phyloP scores from a whole-genome alignment of 257 asterid species.

The Thymus mandschuricus region DNA sequence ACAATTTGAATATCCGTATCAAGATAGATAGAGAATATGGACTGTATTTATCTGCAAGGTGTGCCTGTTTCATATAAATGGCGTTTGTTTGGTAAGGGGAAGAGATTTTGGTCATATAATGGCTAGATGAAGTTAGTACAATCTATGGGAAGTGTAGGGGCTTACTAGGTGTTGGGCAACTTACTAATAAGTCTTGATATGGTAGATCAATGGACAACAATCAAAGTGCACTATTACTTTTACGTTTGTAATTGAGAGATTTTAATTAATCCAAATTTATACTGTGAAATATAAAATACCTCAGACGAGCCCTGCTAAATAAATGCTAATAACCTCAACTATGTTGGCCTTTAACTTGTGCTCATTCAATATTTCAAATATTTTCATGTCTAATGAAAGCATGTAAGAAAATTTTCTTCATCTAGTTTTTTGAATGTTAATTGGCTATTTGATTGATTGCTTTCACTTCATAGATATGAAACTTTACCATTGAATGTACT shows the following conservation, averaged over 20 bases:
- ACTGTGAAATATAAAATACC: background rate
- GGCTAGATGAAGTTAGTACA: background rate
- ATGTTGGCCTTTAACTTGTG: background rate
- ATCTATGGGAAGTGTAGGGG: background rate
- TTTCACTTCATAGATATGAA: background rate
- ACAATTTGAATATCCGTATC: background rate
- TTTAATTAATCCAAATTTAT: background rate
- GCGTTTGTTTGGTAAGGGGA: too few relatives aligned
- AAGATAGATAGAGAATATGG: background rate
- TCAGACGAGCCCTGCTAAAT: background rate
- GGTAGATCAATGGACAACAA: slow-evolving; percentile 1
- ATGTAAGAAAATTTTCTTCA: slow-evolving; percentile 2
- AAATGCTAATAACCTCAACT: slow-evolving; percentile 5
- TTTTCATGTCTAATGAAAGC: background rate
- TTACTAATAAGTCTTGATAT: background rate
- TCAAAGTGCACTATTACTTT: background rate
- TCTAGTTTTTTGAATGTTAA: slow-evolving; percentile 20
- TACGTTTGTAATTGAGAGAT: slow-evolving; percentile 2
- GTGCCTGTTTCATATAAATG: background rate
- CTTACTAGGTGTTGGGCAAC: background rate
- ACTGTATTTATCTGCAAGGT: background rate
- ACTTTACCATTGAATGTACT: too few relatives aligned
- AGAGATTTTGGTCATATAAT: too few relatives aligned
- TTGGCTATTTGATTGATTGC: slow-evolving; percentile 1
- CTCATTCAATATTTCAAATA: background rate